A percentile compares a stretch with the other conserved stretches of the same genome.
Evolutionary conservation across 2,329 filamentous ascomycete genomes (phyloP).

Genomic region (Calonectria ilicicola): DNA sequence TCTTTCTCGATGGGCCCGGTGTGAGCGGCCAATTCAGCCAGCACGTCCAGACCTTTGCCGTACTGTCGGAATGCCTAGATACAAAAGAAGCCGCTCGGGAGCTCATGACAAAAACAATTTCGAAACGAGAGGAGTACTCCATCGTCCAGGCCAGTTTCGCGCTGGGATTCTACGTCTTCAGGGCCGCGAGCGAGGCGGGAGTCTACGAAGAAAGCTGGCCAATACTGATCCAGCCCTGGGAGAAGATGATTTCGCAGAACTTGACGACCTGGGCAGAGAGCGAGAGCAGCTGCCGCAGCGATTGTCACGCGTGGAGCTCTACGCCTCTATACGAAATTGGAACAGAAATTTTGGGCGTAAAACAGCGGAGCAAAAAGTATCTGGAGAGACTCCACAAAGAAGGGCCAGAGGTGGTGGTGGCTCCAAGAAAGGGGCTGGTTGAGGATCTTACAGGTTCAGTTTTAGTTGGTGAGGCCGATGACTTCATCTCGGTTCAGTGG

Average conservation of each 20-base stretch:
- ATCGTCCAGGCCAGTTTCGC: constrained; percentile 19
- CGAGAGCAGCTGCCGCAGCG: constrained; percentile 20
- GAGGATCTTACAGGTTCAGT: not conserved
- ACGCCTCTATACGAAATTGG: constrained; percentile 16
- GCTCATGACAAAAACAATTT: constrained; percentile 12
- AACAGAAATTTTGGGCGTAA: constrained; percentile 7
- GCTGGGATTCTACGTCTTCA: constrained; percentile 17
- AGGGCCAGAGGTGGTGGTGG: not conserved
- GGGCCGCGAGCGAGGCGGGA: constrained; percentile 11
- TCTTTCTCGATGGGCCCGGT: constrained; percentile 13
- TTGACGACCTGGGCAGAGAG: constrained; percentile 20
- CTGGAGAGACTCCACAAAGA: not conserved
- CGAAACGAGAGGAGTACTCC: not conserved
- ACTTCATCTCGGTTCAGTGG: not conserved
- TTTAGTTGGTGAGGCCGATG: constrained; percentile 2
- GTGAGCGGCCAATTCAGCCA: constrained; percentile 10
- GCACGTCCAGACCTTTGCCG: constrained; percentile 18
- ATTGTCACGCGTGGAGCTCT: constrained; percentile 14
- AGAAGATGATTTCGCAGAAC: constrained; percentile 24
- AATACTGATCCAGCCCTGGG: constrained; percentile 8
- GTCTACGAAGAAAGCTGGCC: constrained; percentile 21
- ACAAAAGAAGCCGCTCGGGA: not conserved
- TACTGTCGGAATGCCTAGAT: constrained; percentile 1
- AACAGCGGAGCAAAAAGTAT: constrained; percentile 7
- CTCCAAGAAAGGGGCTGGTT: not conserved